Evolutionary conservation across 129 eudicot genomes (phyloP).

Genomic region (Ambrosia artemisiifolia): DNA sequence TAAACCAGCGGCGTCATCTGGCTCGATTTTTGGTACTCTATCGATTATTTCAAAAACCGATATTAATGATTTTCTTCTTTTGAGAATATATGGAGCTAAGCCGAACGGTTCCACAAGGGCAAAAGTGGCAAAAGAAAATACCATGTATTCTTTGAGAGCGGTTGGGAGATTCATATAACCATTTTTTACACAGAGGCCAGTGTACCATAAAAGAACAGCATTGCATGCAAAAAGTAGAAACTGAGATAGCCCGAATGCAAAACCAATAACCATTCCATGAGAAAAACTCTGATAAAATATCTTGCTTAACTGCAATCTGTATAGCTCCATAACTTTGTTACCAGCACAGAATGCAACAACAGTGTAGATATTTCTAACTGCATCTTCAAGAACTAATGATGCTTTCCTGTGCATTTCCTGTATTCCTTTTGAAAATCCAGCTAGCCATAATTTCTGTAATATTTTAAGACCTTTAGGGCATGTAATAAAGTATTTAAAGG

Average conservation of each 20-base stretch:
- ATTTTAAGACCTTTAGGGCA: background rate
- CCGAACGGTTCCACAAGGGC: slow-evolving; percentile 98
- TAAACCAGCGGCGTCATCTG: slow-evolving; percentile 75
- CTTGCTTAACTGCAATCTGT: slow-evolving; percentile 58
- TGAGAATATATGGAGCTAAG: slow-evolving; percentile 91
- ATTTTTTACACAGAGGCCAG: slow-evolving; percentile 67
- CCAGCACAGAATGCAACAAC: slow-evolving; percentile 97
- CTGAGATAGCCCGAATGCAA: slow-evolving; percentile 89
- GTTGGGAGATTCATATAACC: slow-evolving; percentile 54
- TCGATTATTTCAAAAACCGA: slow-evolving; percentile 94
- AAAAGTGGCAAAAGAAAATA: slow-evolving; percentile 92
- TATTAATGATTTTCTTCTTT: slow-evolving; percentile 77
- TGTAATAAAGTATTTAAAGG: background rate
- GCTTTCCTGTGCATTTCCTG: slow-evolving; percentile 99
- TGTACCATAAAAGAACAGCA: slow-evolving; percentile 92
- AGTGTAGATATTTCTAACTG: slow-evolving; percentile 89
- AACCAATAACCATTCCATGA: slow-evolving; percentile 90
- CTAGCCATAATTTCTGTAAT: slow-evolving; percentile 94
- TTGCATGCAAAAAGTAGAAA: slow-evolving; percentile 95
- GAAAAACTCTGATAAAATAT: slow-evolving; percentile 82
- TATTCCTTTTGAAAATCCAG: slow-evolving; percentile 93
- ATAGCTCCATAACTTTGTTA: slow-evolving; percentile 94
- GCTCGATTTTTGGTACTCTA: slow-evolving; percentile 80
- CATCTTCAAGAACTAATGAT: slow-evolving; percentile 91
- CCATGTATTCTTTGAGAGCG: slow-evolving; percentile 95